Evolutionary conservation across 208 protist genomes (phyloP), one percentile per base, ranked within the genome.

Genomic region (Leishmania amazonensis): DNA sequence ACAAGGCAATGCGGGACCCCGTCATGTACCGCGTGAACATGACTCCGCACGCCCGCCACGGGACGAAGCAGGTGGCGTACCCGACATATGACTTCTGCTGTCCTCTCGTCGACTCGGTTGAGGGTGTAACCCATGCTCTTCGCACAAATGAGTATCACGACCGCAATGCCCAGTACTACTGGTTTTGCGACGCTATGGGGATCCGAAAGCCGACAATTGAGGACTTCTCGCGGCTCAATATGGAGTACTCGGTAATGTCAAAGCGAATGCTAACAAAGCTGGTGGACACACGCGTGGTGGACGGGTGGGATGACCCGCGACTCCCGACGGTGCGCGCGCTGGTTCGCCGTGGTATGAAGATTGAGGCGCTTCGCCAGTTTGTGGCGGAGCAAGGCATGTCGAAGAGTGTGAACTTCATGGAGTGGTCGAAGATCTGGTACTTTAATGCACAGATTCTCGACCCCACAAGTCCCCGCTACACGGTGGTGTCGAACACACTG

Each of bases 81-180:
- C 99, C 99, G 42, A 99, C 98, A 2, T 99, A 99, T 90, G 99
- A 99, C 87, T 99, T 99, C 85, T 99, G 98, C 73, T 99, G 99
- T 91, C 99, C 99, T 9, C 98, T 99, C 75, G 95, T 99, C 68
- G 99, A 99, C 87, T 98, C 93, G 9, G 62, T 99, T 38, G 99
- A 99, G 86, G 99, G 99, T 73, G 98, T 99, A 7, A 99, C 99
- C 3, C 99, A 99, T 85, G 98, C 99, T 24, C 94, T 99, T 28
- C 90, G 99, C 53, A 99, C 99, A 4, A 98, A 93, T 85, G 99
- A 99, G 87, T 99, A 99, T 91, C 95, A 99, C 78, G 99, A 99
- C 91, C 91, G 99, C 47, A 99, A 99, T 82, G 93, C 87, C 28
- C 98, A 99, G 85, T 99, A 99, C 92, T 92, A 99, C 83, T 99